These are phyloP conservation scores for Seiridium cupressi DNA, from an alignment of 2,329 filamentous ascomycete genomes.

Conservation along the genomic window DNA sequence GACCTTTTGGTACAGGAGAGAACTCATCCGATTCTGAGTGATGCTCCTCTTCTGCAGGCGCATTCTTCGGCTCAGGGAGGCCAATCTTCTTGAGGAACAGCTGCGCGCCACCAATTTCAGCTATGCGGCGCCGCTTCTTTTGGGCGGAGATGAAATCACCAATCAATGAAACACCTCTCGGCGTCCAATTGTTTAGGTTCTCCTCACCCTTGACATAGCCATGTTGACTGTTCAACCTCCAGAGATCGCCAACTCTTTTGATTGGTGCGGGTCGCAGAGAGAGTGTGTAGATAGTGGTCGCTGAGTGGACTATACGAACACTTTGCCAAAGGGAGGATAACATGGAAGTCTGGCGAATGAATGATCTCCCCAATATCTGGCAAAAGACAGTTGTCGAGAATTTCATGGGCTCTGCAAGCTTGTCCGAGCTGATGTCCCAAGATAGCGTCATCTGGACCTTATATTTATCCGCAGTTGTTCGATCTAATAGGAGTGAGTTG, in stretches of 20 bases:
- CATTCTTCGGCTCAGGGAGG: conserved; percentile 38
- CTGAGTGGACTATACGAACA: conserved; percentile 81
- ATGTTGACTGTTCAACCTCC: conserved; percentile 92
- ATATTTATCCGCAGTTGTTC: conserved; percentile 88
- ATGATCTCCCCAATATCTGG: conserved; percentile 80
- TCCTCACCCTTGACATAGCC: conserved; percentile 98
- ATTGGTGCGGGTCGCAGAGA: conserved; percentile 84
- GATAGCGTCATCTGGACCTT: conserved; percentile 82
- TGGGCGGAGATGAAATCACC: conserved; percentile 77
- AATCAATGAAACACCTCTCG: conserved; percentile 87
- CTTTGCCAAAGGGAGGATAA: conserved; percentile 85
- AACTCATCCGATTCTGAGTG: conserved; percentile 32
- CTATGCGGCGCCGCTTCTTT: conserved; percentile 70
- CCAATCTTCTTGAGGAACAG: conserved; percentile 62
- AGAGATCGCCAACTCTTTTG: conserved; percentile 88
- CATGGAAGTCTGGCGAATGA: conserved; percentile 82
- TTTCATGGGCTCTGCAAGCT: conserved; percentile 82
- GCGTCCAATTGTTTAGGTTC: conserved; percentile 77
- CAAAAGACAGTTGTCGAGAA: conserved; percentile 80
- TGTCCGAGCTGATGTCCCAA: conserved; percentile 83
- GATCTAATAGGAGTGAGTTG: conserved; percentile 87
- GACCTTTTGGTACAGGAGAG: conserved; percentile 30
- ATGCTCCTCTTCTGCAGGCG: conserved; percentile 30
- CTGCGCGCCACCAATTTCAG: conserved; percentile 77
- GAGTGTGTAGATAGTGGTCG: conserved; percentile 81